Conservation (phyloP, 2,329 filamentous ascomycete genomes). For the Lecanicillium sp. region DNA sequence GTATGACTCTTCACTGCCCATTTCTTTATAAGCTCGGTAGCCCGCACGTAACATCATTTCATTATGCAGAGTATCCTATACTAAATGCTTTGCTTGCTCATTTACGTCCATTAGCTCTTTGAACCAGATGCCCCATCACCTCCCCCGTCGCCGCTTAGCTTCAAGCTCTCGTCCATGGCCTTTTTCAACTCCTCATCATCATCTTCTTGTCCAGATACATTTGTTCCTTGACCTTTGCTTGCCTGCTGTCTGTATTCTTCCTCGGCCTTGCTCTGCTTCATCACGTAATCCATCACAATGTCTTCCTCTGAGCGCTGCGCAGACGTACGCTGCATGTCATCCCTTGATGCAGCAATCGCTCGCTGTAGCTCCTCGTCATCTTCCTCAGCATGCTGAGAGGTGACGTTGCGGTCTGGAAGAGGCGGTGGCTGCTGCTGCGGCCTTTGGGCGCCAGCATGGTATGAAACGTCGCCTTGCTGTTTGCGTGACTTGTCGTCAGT, state of each 20-base stretch:
- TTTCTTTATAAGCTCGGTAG: no score
- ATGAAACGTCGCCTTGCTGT: slow-evolving; percentile 13
- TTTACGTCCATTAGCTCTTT: neutral
- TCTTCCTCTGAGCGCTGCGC: slow-evolving; percentile 55
- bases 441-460: slow-evolving; percentile 13
- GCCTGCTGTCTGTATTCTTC: slow-evolving; percentile 38
- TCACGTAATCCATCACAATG: slow-evolving; percentile 67
- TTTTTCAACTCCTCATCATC: slow-evolving; percentile 47
- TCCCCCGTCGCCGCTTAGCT: slow-evolving; percentile 21
- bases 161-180: slow-evolving; percentile 49
- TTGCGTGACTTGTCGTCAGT: no score
- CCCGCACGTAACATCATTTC: no score
- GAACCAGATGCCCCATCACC: slow-evolving; percentile 13
- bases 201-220: slow-evolving; percentile 22
- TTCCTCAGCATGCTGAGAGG: slow-evolving; percentile 13
- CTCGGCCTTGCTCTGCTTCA: slow-evolving; percentile 67
- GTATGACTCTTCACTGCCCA: no score
- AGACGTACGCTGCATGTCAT: slow-evolving; percentile 32
- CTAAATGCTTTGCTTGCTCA: no score
- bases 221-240: slow-evolving; percentile 20
- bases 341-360: slow-evolving; percentile 36
- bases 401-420: slow-evolving; percentile 6
- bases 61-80: no score
- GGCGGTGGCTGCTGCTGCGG: neutral
- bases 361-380: slow-evolving; percentile 37